phyloP scores from a whole-genome alignment of 2,329 filamentous ascomycete species.

The Arthrinium phaeospermum region DNA sequence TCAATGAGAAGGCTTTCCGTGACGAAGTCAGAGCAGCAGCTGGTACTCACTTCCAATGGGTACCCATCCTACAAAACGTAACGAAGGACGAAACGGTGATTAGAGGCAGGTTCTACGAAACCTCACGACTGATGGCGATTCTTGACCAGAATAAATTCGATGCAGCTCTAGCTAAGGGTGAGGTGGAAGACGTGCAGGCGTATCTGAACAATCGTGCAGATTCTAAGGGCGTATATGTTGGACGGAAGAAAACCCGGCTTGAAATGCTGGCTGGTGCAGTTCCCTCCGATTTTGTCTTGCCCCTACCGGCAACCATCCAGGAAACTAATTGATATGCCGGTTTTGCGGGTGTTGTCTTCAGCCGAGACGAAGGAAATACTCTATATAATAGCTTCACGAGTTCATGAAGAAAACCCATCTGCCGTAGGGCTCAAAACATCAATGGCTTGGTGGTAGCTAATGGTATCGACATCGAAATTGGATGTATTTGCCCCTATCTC shows the following conservation, averaged over 20 bases:
- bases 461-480: not conserved
- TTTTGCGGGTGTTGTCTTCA: not conserved
- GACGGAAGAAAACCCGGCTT: constrained; percentile 28
- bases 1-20: constrained; percentile 38
- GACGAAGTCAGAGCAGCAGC: constrained; percentile 30
- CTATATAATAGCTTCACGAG: not conserved
- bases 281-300: constrained; percentile 26
- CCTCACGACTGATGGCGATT: constrained; percentile 57
- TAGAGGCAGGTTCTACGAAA: constrained; percentile 64
- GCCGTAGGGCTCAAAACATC: not conserved
- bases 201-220: constrained; percentile 61
- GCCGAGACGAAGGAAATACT: not conserved
- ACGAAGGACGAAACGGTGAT: constrained; percentile 49
- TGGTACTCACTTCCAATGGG: constrained; percentile 40
- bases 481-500: not conserved
- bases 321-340: not conserved
- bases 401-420: not conserved
- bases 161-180: constrained; percentile 43
- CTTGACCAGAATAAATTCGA: constrained; percentile 49
- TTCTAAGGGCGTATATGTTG: constrained; percentile 51
- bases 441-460: not conserved
- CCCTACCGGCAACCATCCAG: constrained; percentile 21
- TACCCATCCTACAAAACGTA: constrained; percentile 30
- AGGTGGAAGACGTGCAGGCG: constrained; percentile 50
- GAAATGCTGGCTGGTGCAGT: constrained; percentile 29